Evolutionary conservation across 768 basidiomycete species (phyloP), one percentile per base, ranked within the genome.

Genomic region (Porphyrellus cyaneotinctus): DNA sequence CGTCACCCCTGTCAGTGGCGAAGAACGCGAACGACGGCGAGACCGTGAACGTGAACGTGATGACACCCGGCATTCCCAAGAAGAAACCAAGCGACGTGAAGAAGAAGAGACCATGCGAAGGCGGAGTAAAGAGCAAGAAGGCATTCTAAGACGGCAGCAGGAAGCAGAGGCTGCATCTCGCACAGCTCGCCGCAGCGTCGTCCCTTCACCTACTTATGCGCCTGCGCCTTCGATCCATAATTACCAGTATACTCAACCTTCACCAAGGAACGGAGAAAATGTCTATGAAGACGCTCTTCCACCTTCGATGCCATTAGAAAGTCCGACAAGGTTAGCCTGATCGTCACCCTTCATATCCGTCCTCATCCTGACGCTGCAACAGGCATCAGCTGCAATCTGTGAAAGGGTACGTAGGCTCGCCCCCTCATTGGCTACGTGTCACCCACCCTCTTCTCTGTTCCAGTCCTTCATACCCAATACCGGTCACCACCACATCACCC

Each of bases 401-500:
- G 47, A 67, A 72, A 58, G 67, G 66, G 77, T 76, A 55, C 52
- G 76, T 69, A 47, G 43, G 26, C 48, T 38, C 10, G 38, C 39
- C 15, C 48, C 17, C 22, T 56, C 42, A 46, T 42, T 46, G 35
- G 39, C 28, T 45, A 49, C 23, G 44, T 30, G n/a, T 58, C 33
- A 62, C 39, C 31, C 43, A 60, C 46, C 36, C 37, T 49, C 47
- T 43, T 49, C 66, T 58, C 51, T 51, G 47, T 57, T 64, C 53
- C 17, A 71, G 74, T 3, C 60, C 56, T 32, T 55, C 67, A 52
- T 79, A 81, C 59, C 80, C 79, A 17, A 71, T 78, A 26, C 84
- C 85, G 32, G 73, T 85, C 43, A 88, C 87, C 1, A 88, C 87
- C 11, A 85, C 88, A 28, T 81, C 85, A 5, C 75, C 81, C n/a